Evolutionary conservation across 2,329 filamentous ascomycete genomes (phyloP), one percentile per base, ranked within the genome.

Genomic region (Blumeriella jaapii): DNA sequence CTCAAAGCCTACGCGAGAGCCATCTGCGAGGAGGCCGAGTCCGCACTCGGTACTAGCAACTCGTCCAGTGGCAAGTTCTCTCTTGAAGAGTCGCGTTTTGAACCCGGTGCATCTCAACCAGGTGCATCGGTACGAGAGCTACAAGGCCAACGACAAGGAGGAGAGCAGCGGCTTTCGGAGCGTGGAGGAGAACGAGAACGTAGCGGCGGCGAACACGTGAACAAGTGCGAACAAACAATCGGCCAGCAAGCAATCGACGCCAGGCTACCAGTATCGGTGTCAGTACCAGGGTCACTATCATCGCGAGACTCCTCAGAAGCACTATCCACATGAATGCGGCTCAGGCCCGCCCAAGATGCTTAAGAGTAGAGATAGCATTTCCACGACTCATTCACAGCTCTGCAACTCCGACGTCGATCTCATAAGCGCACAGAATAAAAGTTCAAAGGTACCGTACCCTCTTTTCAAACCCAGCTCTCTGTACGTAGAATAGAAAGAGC

Each of bases 61-160:
- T 38, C 49, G 41, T 53, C 58, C 46, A 55, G 57, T 40, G 58
- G 55, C 58, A 46, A 54, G 55, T 44, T 48, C 41, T 55, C 58
- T 46, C 55, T 50, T 47, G 44, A 49, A 49, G 57, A 62, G 61
- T 62, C 58, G 58, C 55, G 57, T 57, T 67, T 68, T 67, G 64
- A 64, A 68, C 35, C 52, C 45, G 39, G 41, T 60, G 38, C 60
- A 63, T 56, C 45, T 63, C 53, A 57, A 63, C 50, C 57, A 58
- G 39, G 45, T 50, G 31, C 28, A 41, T 20, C 45, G 38, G 32
- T 33, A 42, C 37, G 47, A 46, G 39, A 38, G 39, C 36, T 32
- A 40, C 44, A 39, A 34, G 25, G 40, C 25, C 42, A 42, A 44
- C 29, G 19, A 34, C 35, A 44, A 39, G 34, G 37, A 44, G 34